Evolutionary conservation across 345 rosid genomes (phyloP).

Genomic region (Gossypium rotundifolium): DNA sequence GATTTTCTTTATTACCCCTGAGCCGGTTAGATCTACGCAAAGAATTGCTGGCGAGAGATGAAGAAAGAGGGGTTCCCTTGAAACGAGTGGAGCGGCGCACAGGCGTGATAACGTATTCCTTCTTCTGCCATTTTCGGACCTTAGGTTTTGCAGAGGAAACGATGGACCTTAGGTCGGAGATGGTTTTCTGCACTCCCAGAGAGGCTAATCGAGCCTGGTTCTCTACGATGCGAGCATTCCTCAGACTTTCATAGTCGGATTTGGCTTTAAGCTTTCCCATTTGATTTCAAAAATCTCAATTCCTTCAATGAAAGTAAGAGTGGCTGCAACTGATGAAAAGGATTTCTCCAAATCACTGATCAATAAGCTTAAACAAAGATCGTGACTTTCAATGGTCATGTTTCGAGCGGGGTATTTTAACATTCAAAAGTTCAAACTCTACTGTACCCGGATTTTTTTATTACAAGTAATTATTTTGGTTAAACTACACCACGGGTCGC

Average conservation of each 20-base stretch:
- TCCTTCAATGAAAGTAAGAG: neutral
- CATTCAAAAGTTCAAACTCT: neutral
- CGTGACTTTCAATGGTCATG: slow-evolving; percentile 4
- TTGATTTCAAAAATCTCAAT: neutral
- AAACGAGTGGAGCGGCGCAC: slow-evolving; percentile 33
- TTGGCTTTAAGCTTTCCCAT: slow-evolving; percentile 15
- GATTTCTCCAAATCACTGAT: neutral
- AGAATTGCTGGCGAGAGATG: neutral
- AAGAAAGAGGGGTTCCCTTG: neutral
- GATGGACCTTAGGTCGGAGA: slow-evolving; percentile 25
- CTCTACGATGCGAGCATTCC: slow-evolving; percentile 32
- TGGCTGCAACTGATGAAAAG: neutral
- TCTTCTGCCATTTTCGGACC: slow-evolving; percentile 8
- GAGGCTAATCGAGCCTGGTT: slow-evolving; percentile 40
- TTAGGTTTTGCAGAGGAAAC: slow-evolving; percentile 14
- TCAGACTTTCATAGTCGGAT: slow-evolving; percentile 28
- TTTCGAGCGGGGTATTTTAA: neutral
- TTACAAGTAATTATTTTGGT: too few species aligned
- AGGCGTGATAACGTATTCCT: neutral
- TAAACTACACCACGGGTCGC: too few species aligned
- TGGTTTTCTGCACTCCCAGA: slow-evolving; percentile 29
- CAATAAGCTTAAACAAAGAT: neutral
- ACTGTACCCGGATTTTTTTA: too few species aligned
- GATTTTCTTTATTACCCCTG: neutral
- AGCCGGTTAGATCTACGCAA: neutral